phyloP scores from a whole-genome alignment of 768 basidiomycete genomes.

The Boletus subparvulus region DNA sequence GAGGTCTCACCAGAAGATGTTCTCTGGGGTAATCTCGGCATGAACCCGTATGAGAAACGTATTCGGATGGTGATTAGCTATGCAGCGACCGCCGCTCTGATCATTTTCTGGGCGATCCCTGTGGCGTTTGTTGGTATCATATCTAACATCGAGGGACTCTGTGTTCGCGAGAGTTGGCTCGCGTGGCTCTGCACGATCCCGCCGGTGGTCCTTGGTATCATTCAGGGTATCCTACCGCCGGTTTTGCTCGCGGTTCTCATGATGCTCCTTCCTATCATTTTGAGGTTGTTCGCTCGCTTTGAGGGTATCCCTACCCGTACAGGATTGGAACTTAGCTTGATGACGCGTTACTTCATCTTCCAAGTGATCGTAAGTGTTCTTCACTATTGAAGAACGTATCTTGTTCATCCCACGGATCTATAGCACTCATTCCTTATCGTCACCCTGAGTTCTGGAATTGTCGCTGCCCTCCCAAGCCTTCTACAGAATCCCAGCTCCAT shows the following conservation, averaged over 20 bases:
- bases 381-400: background rate
- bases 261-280: conserved; percentile 82
- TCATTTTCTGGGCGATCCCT: conserved; percentile 88
- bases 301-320: conserved; percentile 89
- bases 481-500: conserved; percentile 66
- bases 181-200: conserved; percentile 82
- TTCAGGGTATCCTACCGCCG: conserved; percentile 86
- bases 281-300: conserved; percentile 77
- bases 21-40: conserved; percentile 84
- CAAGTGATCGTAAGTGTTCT: conserved; percentile 73
- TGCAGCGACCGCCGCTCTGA: conserved; percentile 72
- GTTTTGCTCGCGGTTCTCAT: conserved; percentile 87
- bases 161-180: conserved; percentile 64
- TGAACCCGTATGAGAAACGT: conserved; percentile 88
- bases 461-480: conserved; percentile 64
- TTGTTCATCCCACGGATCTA: background rate
- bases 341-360: conserved; percentile 92
- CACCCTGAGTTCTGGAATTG: conserved; percentile 80
- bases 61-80: conserved; percentile 68
- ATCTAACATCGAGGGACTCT: conserved; percentile 77
- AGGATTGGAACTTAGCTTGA: conserved; percentile 83
- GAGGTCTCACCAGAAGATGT: conserved; percentile 89
- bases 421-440: conserved; percentile 95
- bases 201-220: conserved; percentile 67
- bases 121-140: conserved; percentile 84